Conservation (phyloP, 2,329 filamentous ascomycete genomes). For the Meredithiella fracta region DNA sequence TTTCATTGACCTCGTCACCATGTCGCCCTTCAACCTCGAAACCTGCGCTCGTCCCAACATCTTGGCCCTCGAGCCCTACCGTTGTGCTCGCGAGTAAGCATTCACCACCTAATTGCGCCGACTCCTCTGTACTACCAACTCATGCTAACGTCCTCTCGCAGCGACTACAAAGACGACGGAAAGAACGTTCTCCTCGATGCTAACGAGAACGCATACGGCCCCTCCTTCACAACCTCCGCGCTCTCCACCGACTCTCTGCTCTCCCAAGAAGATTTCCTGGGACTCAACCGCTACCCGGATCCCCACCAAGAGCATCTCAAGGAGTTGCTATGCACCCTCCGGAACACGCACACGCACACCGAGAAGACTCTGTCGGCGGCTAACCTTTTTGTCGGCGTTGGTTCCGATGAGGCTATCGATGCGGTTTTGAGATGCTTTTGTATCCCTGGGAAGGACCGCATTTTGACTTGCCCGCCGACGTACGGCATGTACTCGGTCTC, state of each 20-base stretch:
- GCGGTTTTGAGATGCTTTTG: slow-evolving; percentile 89
- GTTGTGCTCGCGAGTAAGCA: slow-evolving; percentile 64
- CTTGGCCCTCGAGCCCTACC: slow-evolving; percentile 58
- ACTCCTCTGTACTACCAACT: not conserved
- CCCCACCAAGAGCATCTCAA: slow-evolving; percentile 85
- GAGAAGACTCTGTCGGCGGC: slow-evolving; percentile 54
- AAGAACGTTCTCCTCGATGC: slow-evolving; percentile 91
- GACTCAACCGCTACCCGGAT: slow-evolving; percentile 88
- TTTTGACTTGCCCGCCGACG: slow-evolving; percentile 87
- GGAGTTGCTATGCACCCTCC: slow-evolving; percentile 66
- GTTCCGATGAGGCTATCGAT: slow-evolving; percentile 94
- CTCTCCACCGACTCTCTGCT: slow-evolving; percentile 22
- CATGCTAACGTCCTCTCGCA: slow-evolving; percentile 24
- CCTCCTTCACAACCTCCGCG: slow-evolving; percentile 45
- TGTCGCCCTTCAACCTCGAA: slow-evolving; percentile 54
- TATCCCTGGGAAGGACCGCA: slow-evolving; percentile 68
- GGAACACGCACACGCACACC: slow-evolving; percentile 74
- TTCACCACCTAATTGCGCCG: slow-evolving; percentile 6
- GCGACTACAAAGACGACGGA: slow-evolving; percentile 97
- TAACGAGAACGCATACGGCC: slow-evolving; percentile 93
- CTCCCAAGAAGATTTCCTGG: slow-evolving; percentile 49
- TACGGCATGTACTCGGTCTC: slow-evolving; percentile 98
- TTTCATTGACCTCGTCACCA: slow-evolving; percentile 19
- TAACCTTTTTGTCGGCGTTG: slow-evolving; percentile 87
- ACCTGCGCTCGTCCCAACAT: slow-evolving; percentile 66